Evolutionary conservation across 768 basidiomycete species (phyloP), one percentile per base, ranked within the genome.

Genomic region (Phlegmacium glaucopus): DNA sequence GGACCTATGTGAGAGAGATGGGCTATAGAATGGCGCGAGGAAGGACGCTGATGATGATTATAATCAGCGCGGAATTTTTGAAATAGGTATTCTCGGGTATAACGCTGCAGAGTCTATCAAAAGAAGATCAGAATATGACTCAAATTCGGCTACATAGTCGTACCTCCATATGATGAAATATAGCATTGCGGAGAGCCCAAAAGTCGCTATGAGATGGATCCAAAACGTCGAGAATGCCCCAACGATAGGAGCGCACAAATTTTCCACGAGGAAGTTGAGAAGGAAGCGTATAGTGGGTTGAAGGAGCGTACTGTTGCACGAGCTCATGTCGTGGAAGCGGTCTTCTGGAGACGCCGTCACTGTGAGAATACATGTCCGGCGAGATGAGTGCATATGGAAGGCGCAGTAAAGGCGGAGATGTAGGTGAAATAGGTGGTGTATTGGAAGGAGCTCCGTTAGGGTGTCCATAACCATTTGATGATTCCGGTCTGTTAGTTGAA

Each of bases 151-250:
- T 22, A 3, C 22, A 22, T 22, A 22, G 5, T 22, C 77, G 63
- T 71, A 92, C 91, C 78, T 87, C 82, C 85, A 93, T 88, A 64
- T 90, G 88, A 61, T 89, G 88, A 61, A 93, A 85, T 53, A 95
- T 80, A 40, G 88, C 89, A 26, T 77, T 76, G 48, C 89, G 82
- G 47, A 95, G 77, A 32, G 80, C 65, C 28, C 84, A 58, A 65
- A 94, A 94, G 66, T 95, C 93, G 59, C 82, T 85, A 57, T 94
- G 91, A 32, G 65, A 76, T 15, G 79, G 75, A 65, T 94, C 86
- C 56, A 92, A 71, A 39, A 90, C 85, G 61, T 92, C 87, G 56
- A 94, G 74, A 54, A 70, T 75, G 22, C 92, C 92, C 92, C 92
- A 94, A 39, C 90, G 80, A 66, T 89, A 93, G 54, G 65, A 76